Conservation (phyloP, 345 rosid genomes). For the Brassica carinata region DNA sequence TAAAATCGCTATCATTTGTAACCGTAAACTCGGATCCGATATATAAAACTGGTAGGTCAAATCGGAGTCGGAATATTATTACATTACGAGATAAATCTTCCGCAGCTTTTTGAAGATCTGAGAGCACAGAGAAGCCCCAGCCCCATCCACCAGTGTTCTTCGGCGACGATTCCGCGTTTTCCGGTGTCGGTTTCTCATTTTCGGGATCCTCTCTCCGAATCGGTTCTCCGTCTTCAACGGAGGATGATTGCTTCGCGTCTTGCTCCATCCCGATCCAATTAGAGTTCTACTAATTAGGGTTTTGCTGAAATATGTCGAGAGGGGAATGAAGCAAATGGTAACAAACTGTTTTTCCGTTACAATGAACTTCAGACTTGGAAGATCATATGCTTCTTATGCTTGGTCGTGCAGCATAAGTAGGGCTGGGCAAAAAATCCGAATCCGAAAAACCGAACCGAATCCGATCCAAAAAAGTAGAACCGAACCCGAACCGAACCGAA, state of each 20-base stretch:
- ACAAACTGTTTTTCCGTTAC: conserved; percentile 31
- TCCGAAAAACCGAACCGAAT: too few species aligned
- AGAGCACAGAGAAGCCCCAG: conserved; percentile 84
- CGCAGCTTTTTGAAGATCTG: conserved; percentile 95
- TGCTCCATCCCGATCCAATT: conserved; percentile 49
- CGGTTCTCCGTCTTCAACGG: conserved; percentile 25
- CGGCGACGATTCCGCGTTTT: conserved; percentile 17
- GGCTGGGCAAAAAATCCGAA: too few species aligned
- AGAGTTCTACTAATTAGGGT: conserved; percentile 6
- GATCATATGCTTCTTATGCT: conserved; percentile 16
- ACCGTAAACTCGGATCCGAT: conserved; percentile 26
- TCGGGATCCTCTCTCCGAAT: conserved; percentile 36
- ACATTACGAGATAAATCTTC: conserved; percentile 96
- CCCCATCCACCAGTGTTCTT: conserved; percentile 65
- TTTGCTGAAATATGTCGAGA: not conserved
- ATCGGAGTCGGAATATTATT: conserved; percentile 11
- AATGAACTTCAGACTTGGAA: conserved; percentile 18
- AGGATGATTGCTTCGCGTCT: conserved; percentile 31
- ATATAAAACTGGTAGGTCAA: not conserved
- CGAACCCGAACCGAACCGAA: too few species aligned
- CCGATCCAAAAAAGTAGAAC: too few species aligned
- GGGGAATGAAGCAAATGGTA: not conserved
- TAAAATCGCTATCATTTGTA: not conserved
- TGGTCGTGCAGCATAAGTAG: conserved; percentile 29
- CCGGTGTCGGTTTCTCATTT: conserved; percentile 11